Base-by-base conservation (phyloP, 2,329 filamentous ascomycete species). In the Zymoseptoria crescenta region DNA sequence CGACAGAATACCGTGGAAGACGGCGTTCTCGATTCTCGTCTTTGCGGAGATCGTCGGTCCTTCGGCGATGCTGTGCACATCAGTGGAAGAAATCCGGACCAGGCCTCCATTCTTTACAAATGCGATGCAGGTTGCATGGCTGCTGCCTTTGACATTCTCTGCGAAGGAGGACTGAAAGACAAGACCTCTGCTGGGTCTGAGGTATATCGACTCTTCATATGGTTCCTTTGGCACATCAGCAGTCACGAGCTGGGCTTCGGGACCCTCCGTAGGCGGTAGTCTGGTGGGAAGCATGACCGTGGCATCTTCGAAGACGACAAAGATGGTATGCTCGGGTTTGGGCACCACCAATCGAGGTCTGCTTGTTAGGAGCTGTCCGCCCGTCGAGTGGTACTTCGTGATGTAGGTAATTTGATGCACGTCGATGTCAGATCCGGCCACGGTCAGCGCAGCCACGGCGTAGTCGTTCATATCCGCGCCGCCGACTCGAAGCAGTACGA, bases 1-100 rank as follows among this genome's bases (percentile, higher is more conserved):
- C 49, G 62, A 87, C 70, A 89, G 85, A 53, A 84, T 85, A 1
- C 92, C 92, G 71, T 91, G 97, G 75, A 96, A 97, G 1, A 97
- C 88, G 2, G 92, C 92, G 75, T 99, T 92, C 70, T 96, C 91
- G 49, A 99, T 81, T 74, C 94, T 96, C 74, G 86, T 89, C 74
- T 91, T 94, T 6, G 90, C 88, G 1, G 89, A 92, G 16, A 96
- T 83, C 64, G 76, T 76, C 8, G 66, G 62, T 27, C 70, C 71
- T 53, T 70, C 86, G 20, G 83, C 78, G 3, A 62, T n/a, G 19
- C 41, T 56, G 19, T 86, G 83, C 10, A 83, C 86, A 4, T 83
- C 83, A 27, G 87, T 77, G 13, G 77, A 76, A 55, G 76, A 75
- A 48, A 85, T 72, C 55, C 83, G 79, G 54, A 86, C 71, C n/a